These are phyloP conservation scores for Rhizoclosmatium globosum DNA, from an alignment of 192 early-diverging fungal species.

Conservation along the genomic window DNA sequence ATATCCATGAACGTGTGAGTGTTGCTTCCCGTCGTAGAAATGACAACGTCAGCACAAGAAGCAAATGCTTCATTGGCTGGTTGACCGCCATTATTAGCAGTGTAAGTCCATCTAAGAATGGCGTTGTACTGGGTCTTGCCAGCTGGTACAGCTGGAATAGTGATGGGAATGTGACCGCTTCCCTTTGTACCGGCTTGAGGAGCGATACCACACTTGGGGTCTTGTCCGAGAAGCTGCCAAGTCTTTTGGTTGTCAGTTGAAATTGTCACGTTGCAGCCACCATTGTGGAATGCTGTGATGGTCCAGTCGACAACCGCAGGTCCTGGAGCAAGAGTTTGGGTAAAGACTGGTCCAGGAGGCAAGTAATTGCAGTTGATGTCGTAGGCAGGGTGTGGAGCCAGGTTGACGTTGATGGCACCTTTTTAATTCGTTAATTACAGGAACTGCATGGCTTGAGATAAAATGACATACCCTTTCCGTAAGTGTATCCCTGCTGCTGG, in stretches of 20 bases:
- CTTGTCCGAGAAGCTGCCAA: too few relatives aligned
- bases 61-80: slow-evolving; percentile 12
- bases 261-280: too few relatives aligned
- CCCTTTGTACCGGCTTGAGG: neutral
- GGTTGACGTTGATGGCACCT: neutral
- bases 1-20: slow-evolving; percentile 1
- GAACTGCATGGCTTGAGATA: too few relatives aligned
- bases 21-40: neutral
- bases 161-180: slow-evolving; percentile 21
- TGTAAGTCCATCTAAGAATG: slow-evolving; percentile 5
- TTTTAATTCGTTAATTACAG: too few relatives aligned
- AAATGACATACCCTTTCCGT: neutral
- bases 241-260: too few relatives aligned
- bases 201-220: neutral
- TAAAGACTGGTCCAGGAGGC: too few relatives aligned
- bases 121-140: neutral
- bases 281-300: too few relatives aligned
- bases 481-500: slow-evolving; percentile 31
- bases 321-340: too few relatives aligned
- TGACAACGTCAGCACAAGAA: slow-evolving; percentile 1
- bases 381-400: too few relatives aligned
- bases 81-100: slow-evolving; percentile 16
- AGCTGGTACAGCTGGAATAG: neutral
- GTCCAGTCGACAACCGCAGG: too few relatives aligned
- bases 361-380: too few relatives aligned